Percentiles rank a stretch among this genome's conserved stretches.
These are phyloP conservation scores for Ceratopteris richardii DNA, from an alignment of 75 land plant species.

Conservation along the genomic window DNA sequence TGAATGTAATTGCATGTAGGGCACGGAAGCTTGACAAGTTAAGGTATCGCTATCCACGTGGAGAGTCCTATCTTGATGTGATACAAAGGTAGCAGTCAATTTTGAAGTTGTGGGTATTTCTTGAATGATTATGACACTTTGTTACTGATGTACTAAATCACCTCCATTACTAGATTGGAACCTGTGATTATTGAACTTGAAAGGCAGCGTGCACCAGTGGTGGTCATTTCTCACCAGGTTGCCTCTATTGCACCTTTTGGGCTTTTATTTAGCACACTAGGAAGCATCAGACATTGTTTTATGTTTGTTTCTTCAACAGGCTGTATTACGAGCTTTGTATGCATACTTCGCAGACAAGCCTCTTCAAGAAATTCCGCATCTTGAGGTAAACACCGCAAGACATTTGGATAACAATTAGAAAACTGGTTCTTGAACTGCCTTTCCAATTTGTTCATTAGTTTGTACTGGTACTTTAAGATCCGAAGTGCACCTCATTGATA, in stretches of 20 bases:
- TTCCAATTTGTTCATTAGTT: too few relatives aligned
- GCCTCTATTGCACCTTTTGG: too few relatives aligned
- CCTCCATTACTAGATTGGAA: constrained; percentile 55
- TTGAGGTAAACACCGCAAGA: constrained; percentile 55
- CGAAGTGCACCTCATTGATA: too few relatives aligned
- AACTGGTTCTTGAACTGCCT: background rate
- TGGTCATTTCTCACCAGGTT: constrained; percentile 94
- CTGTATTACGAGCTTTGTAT: constrained; percentile 87
- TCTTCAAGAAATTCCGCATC: constrained; percentile 85
- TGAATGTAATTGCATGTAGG: too few relatives aligned
- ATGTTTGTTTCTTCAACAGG: constrained; percentile 47
- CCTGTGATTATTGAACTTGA: constrained; percentile 98
- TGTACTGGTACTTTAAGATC: too few relatives aligned
- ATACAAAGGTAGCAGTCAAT: constrained; percentile 72
- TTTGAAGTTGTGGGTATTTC: background rate
- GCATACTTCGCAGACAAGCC: constrained; percentile 97
- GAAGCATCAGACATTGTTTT: too few relatives aligned
- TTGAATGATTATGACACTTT: background rate
- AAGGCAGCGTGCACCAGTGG: constrained; percentile 93
- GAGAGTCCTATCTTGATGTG: constrained; percentile 97
- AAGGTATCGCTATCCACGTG: constrained; percentile 94
- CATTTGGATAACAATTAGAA: background rate
- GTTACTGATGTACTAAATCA: background rate
- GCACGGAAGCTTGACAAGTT: constrained; percentile 89
- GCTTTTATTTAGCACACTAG: too few relatives aligned